Percentiles rank a stretch among this genome's conserved stretches.
phyloP scores from a whole-genome alignment of 2,329 filamentous ascomycete genomes.

The Pestalotiopsis sp. region DNA sequence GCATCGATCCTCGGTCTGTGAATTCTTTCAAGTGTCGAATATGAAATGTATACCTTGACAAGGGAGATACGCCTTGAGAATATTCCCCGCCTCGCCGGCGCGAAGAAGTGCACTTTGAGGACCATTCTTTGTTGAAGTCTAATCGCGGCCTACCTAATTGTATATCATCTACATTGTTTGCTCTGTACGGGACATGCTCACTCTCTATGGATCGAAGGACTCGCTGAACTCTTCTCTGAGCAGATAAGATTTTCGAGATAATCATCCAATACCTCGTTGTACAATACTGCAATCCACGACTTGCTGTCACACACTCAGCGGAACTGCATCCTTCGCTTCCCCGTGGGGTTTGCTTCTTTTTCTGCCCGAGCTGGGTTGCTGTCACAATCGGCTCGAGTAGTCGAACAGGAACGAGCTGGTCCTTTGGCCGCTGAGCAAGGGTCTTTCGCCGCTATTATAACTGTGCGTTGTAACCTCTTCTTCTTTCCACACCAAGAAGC shows the following conservation, averaged over 20 bases:
- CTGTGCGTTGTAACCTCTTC: slow-evolving; percentile 7
- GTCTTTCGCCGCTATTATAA: background rate
- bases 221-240: background rate
- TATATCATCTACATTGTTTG: slow-evolving; percentile 1
- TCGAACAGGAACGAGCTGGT: background rate
- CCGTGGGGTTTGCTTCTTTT: background rate
- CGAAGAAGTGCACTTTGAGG: background rate
- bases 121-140: background rate
- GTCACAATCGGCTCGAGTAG: background rate
- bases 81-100: background rate
- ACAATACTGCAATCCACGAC: background rate
- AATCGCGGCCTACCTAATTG: background rate
- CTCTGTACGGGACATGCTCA: background rate
- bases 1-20: background rate
- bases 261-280: background rate
- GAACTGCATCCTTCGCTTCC: background rate
- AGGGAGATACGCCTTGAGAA: background rate
- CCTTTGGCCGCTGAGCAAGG: background rate
- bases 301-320: background rate
- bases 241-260: background rate
- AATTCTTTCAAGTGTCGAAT: background rate
- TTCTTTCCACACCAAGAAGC: background rate
- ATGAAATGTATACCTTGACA: background rate
- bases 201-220: background rate
- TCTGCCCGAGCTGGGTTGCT: background rate